Percentiles rank a stretch among this genome's conserved stretches.
Conservation (phyloP, 768 basidiomycete species). For the Panaeolus papilionaceus region DNA sequence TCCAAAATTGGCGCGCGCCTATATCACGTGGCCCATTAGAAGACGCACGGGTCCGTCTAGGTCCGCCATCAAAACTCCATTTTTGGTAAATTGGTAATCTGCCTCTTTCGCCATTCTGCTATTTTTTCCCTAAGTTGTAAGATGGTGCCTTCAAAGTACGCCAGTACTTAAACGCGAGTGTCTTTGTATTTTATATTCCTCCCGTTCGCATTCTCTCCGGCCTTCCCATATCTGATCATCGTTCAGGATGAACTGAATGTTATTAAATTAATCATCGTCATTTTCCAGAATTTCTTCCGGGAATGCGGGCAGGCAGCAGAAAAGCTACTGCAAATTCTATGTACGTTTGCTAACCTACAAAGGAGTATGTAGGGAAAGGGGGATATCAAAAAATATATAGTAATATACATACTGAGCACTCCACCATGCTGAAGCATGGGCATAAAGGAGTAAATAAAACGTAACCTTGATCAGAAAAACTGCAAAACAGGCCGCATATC, state of each 20-base stretch:
- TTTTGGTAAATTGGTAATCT: neutral
- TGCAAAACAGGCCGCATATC: slow-evolving; percentile 3
- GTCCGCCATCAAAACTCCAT: slow-evolving; percentile 11
- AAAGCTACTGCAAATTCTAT: slow-evolving; percentile 9
- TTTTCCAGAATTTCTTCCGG: slow-evolving; percentile 11
- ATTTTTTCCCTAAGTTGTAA: slow-evolving; percentile 3
- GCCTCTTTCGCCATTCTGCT: slow-evolving; percentile 5
- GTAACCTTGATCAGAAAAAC: slow-evolving; percentile 5
- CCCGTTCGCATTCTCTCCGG: slow-evolving; percentile 12
- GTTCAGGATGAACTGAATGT: neutral
- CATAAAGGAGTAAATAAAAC: slow-evolving; percentile 3
- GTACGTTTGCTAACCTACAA: slow-evolving; percentile 1
- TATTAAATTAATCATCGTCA: neutral
- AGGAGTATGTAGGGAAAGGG: neutral
- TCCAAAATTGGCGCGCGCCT: slow-evolving; percentile 14
- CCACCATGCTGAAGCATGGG: neutral
- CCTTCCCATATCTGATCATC: slow-evolving; percentile 2
- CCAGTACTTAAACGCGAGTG: slow-evolving; percentile 9
- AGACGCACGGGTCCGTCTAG: neutral
- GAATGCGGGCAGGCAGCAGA: slow-evolving; percentile 3
- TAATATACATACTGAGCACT: slow-evolving; percentile 9
- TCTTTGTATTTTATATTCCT: slow-evolving; percentile 8
- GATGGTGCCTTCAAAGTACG: slow-evolving; percentile 1
- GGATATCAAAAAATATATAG: slow-evolving; percentile 8
- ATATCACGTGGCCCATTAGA: slow-evolving; percentile 9